These are phyloP conservation scores for Knufia fluminis DNA, from an alignment of 2,329 filamentous ascomycete species.

Conservation along the genomic window DNA sequence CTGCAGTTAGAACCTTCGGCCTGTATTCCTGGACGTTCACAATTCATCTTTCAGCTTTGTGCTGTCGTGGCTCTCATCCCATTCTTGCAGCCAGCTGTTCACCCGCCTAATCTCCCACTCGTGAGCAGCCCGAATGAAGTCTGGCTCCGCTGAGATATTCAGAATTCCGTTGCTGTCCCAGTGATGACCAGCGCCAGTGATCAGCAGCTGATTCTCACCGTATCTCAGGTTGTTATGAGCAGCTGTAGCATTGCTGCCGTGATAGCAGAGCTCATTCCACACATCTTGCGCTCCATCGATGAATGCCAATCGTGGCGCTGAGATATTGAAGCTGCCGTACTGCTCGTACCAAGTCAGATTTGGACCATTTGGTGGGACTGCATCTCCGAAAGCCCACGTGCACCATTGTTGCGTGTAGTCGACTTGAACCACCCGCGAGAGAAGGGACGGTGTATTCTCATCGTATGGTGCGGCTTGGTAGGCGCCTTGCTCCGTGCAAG, in stretches of 20 bases:
- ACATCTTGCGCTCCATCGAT: slow-evolving; percentile 46
- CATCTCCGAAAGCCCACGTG: slow-evolving; percentile 42
- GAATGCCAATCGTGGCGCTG: slow-evolving; percentile 40
- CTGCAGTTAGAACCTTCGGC: too few species aligned
- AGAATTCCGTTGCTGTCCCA: slow-evolving; percentile 41
- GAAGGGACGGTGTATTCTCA: slow-evolving; percentile 34
- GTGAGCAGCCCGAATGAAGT: slow-evolving; percentile 44
- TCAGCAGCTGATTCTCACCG: slow-evolving; percentile 41
- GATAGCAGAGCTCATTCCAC: slow-evolving; percentile 45
- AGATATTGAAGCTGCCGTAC: slow-evolving; percentile 41
- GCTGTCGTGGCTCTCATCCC: slow-evolving; percentile 8
- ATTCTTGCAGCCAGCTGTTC: slow-evolving; percentile 29
- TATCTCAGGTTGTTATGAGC: slow-evolving; percentile 24
- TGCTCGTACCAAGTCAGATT: slow-evolving; percentile 35
- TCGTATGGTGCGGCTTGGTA: slow-evolving; percentile 38
- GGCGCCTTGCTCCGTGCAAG: slow-evolving; percentile 40
- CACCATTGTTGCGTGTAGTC: slow-evolving; percentile 49
- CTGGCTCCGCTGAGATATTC: slow-evolving; percentile 38
- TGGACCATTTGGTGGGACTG: slow-evolving; percentile 35
- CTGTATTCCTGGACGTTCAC: not conserved
- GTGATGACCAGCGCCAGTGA: slow-evolving; percentile 44
- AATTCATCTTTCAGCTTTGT: slow-evolving; percentile 2
- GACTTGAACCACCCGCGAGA: slow-evolving; percentile 40
- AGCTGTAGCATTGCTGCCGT: slow-evolving; percentile 35
- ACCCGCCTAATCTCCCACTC: slow-evolving; percentile 43